Evolutionary conservation across 768 basidiomycete genomes (phyloP), one percentile per base, ranked within the genome.

Genomic region (Cubamyces sp.): DNA sequence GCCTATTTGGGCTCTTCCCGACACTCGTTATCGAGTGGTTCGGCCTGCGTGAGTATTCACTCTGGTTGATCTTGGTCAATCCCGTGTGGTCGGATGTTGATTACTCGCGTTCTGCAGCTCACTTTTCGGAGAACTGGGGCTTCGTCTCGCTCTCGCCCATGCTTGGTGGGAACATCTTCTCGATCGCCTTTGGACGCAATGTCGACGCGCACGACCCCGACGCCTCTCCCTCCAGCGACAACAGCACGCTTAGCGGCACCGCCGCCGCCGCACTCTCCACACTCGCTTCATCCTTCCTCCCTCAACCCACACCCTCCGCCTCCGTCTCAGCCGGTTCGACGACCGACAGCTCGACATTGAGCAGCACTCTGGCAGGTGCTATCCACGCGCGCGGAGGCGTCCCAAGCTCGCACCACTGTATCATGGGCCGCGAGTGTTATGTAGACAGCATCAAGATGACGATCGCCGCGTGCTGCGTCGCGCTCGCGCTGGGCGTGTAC

Each of bases 11-110:
- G 2, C 76, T 90, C 45, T 81, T 84, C 69, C 91, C 92, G 0
- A 86, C 88, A n/a, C 79, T 96, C 30, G 80, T 84, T 54, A 81
- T 95, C 25, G 94, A 96, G 66, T 94, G 91, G 92, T 96, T 95
- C 66, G 94, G 94, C 7, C 78, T 96, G 69, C 78, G 91, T 91
- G 68, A 69, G 90, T 85, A 2, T 18, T 28, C 18, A 11, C 23
- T 21, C 18, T 16, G n/a, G n/a, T n/a, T n/a, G n/a, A n/a, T n/a
- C n/a, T n/a, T n/a, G n/a, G n/a, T n/a, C n/a, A n/a, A n/a, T n/a
- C n/a, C n/a, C n/a, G n/a, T n/a, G n/a, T n/a, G n/a, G n/a, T n/a
- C n/a, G n/a, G n/a, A n/a, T n/a, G 18, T 16, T 45, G 8, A 18
- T 30, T n/a, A 12, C 57, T 39, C 25, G 25, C 39, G 30, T 48